These are phyloP conservation scores for Hemisphaericaspora subhashii DNA, from an alignment of 1,139 yeast genomes.

Conservation along the genomic window DNA sequence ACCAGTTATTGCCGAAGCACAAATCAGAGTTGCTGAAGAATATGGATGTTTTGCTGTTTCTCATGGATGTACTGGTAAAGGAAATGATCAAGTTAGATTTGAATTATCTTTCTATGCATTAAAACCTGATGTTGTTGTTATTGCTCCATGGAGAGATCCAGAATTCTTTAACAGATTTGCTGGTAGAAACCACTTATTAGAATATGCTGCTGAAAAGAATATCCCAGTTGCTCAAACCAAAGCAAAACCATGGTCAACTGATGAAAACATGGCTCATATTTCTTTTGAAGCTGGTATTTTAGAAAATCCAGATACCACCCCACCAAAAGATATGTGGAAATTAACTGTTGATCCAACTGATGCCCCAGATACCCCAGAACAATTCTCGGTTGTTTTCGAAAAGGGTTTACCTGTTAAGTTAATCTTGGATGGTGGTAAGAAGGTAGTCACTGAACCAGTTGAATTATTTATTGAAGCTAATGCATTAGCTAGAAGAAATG, in stretches of 20 bases:
- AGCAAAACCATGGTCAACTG: conserved; percentile 99
- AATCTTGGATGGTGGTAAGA: conserved; percentile 61
- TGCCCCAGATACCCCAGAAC: conserved; percentile 93
- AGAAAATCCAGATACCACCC: conserved; percentile 97
- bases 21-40: conserved; percentile 92
- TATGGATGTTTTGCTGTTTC: conserved; percentile 98
- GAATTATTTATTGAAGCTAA: conserved; percentile 92
- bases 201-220: conserved; percentile 85
- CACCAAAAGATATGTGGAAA: conserved; percentile 99
- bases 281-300: conserved; percentile 98
- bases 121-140: conserved; percentile 94
- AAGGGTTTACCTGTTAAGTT: conserved; percentile 88
- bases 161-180: conserved; percentile 92
- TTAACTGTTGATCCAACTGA: conserved; percentile 93
- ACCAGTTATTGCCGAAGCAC: conserved; percentile 98
- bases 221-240: conserved; percentile 96
- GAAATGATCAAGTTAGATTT: conserved; percentile 98
- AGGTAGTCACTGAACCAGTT: conserved; percentile 74
- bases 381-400: conserved; percentile 75
- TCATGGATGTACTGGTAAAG: conserved; percentile 99
- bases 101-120: conserved; percentile 95
- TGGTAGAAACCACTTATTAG: conserved; percentile 94
- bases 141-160: conserved; percentile 99
- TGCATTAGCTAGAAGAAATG: conserved; percentile 95
- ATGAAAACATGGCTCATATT: conserved; percentile 97